Base-by-base conservation (phyloP, 768 basidiomycete genomes). In the Paxillus rubicundulus region DNA sequence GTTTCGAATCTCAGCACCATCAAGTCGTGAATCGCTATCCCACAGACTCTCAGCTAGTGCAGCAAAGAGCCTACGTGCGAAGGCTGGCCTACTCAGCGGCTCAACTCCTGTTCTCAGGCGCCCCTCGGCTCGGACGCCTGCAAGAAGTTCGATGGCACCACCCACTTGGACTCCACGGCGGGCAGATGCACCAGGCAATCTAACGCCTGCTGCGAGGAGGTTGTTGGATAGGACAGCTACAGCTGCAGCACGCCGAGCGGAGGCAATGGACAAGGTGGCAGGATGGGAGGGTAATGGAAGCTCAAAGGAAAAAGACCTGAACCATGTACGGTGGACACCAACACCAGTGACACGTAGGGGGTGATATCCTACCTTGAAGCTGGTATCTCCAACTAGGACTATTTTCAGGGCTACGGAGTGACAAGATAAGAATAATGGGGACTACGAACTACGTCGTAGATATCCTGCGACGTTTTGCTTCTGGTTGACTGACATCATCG, bases 171-270 rank as follows among this genome's bases (percentile, higher is more conserved):
- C 92, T 2, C 92, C 93, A 1, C 78, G 84, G 54, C 80, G 83
- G 57, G 79, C 84, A 14, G 84, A 87, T 41, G 86, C 84, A 39
- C 72, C 83, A 9, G 91, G 89, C 6, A 82, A 78, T 54, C 68
- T 96, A 56, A 95, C 93, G 0, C 93, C 93, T n/a, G 94, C 94
- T 24, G 94, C 84, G 21, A 81, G 77, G 64, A 75, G 85, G 54
- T 64, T 97, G 40, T 71, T 97, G 56, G 83, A 93, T 59, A 75
- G 87, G 60, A 85, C 83, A 7, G 82, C 87, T 0, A 82, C 81
- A 9, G 81, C 82, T 10, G 85, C 82, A 12, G 61, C 76, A 21
- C 77, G 82, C 59, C 77, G 89, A 52, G 80, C 82, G 12, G 88
- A 87, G n/a, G 82, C 77, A 9, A 86, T 86, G 82, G 81, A 78